A percentile compares a stretch with the other conserved stretches of the same genome.
These are phyloP conservation scores for Phalaenopsis aphrodite DNA, from an alignment of 106 monocot species.

Conservation along the genomic window DNA sequence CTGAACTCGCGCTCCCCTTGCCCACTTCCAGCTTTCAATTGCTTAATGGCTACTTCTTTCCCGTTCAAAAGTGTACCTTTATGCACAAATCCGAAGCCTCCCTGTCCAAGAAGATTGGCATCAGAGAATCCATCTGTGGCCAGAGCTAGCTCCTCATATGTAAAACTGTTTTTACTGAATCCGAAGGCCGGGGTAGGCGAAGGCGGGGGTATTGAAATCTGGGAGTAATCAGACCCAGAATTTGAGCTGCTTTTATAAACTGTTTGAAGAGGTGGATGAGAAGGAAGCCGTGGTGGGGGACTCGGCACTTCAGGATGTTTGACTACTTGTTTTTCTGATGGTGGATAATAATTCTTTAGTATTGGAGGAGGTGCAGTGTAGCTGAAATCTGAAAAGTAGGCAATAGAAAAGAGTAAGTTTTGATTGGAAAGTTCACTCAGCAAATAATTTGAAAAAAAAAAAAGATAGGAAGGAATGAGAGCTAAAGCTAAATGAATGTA, in stretches of 20 bases:
- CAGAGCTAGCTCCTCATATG: constrained; percentile 31
- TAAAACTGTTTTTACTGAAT: constrained; percentile 20
- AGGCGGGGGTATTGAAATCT: constrained; percentile 7
- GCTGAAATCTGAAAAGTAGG: neutral
- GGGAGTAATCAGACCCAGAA: constrained; percentile 9
- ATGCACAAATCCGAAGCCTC: constrained; percentile 53
- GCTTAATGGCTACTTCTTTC: constrained; percentile 50
- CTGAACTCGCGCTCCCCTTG: constrained; percentile 55
- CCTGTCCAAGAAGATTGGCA: constrained; percentile 50
- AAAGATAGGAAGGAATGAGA: neutral
- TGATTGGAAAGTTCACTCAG: neutral
- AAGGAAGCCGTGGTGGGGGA: constrained; percentile 12
- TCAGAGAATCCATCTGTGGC: constrained; percentile 56
- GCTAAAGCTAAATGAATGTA: too few relatives aligned
- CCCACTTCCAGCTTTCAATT: constrained; percentile 29
- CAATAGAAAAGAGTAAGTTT: neutral
- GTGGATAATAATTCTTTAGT: neutral
- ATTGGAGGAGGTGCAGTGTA: neutral
- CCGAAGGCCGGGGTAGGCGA: constrained; percentile 5
- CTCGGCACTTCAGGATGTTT: neutral
- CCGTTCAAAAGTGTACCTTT: constrained; percentile 31
- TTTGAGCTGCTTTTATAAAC: neutral
- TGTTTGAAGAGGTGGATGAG: neutral
- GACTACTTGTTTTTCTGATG: constrained; percentile 1
- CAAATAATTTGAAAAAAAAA: neutral